Evolutionary conservation across 176 grass and related monocot genomes (phyloP).

Genomic region (Ensete glaucum): DNA sequence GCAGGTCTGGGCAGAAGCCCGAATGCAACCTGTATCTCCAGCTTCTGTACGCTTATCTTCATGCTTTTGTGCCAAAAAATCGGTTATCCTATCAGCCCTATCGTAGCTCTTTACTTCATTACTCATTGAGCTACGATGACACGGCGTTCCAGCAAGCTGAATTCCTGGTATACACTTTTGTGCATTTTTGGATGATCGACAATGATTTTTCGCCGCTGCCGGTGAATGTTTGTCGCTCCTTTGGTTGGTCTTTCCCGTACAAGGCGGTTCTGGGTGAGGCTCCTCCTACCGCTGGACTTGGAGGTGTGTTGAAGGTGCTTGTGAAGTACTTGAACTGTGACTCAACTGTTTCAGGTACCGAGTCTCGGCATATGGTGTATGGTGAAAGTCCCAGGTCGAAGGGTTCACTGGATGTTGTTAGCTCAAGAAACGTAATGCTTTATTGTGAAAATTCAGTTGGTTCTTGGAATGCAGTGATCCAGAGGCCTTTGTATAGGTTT

Average conservation of each 20-base stretch:
- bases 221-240: conserved; percentile 19
- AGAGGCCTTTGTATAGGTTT: conserved; percentile 80
- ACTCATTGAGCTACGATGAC: conserved; percentile 9
- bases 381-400: conserved; percentile 26
- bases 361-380: conserved; percentile 17
- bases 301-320: conserved; percentile 49
- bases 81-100: conserved; percentile 22
- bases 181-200: conserved; percentile 87
- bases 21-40: conserved; percentile 52
- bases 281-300: conserved; percentile 54
- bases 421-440: background rate
- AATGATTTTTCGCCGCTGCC: conserved; percentile 75
- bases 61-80: conserved; percentile 46
- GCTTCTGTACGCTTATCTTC: conserved; percentile 67
- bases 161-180: conserved; percentile 52
- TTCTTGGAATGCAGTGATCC: conserved; percentile 50
- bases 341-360: conserved; percentile 1
- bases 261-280: conserved; percentile 20
- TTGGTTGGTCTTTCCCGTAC: conserved; percentile 22
- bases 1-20: conserved; percentile 34
- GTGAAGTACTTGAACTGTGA: conserved; percentile 51
- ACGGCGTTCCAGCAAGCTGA: conserved; percentile 38
- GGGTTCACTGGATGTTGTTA: conserved; percentile 3
- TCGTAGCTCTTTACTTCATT: conserved; percentile 35
- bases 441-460: conserved; percentile 16